Evolutionary conservation across 805 yeast species (phyloP).

Genomic region (Candida namnaoensis): DNA sequence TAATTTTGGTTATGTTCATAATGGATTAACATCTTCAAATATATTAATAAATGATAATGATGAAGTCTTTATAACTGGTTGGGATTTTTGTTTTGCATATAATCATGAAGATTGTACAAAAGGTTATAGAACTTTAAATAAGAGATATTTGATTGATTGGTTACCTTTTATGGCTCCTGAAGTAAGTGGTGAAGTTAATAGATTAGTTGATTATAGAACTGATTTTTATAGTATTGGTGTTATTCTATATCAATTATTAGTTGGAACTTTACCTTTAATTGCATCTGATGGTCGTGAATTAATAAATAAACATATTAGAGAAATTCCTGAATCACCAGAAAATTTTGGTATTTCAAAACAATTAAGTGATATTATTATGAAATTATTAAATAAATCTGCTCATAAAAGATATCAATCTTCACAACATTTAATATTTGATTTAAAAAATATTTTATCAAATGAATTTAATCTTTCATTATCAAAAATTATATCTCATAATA

Average conservation of each 20-base stretch:
- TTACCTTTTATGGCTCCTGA: slow-evolving; percentile 45
- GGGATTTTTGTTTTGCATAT: slow-evolving; percentile 38
- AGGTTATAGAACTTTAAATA: slow-evolving; percentile 32
- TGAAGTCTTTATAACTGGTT: slow-evolving; percentile 32
- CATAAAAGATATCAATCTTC: slow-evolving; percentile 28
- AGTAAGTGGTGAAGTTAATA: slow-evolving; percentile 28
- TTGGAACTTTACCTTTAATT: slow-evolving; percentile 35
- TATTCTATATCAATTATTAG: slow-evolving; percentile 37
- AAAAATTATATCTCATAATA: neutral
- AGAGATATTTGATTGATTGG: slow-evolving; percentile 26
- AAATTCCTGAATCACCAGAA: slow-evolving; percentile 32
- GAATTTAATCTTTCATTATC: neutral
- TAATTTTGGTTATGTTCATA: slow-evolving; percentile 34
- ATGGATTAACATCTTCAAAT: slow-evolving; percentile 32
- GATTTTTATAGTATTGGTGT: slow-evolving; percentile 43
- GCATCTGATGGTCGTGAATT: slow-evolving; percentile 29
- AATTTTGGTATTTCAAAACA: slow-evolving; percentile 11
- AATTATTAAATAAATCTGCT: slow-evolving; percentile 31
- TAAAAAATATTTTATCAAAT: slow-evolving; percentile 12
- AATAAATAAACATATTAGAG: slow-evolving; percentile 29
- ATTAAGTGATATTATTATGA: slow-evolving; percentile 32
- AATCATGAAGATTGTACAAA: slow-evolving; percentile 31
- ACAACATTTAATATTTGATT: slow-evolving; percentile 25
- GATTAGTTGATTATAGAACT: slow-evolving; percentile 34
- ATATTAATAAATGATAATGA: slow-evolving; percentile 27